Evolutionary conservation across 2,329 filamentous ascomycete genomes (phyloP), one percentile per base, ranked within the genome.

Genomic region (Fusarium multiceps): DNA sequence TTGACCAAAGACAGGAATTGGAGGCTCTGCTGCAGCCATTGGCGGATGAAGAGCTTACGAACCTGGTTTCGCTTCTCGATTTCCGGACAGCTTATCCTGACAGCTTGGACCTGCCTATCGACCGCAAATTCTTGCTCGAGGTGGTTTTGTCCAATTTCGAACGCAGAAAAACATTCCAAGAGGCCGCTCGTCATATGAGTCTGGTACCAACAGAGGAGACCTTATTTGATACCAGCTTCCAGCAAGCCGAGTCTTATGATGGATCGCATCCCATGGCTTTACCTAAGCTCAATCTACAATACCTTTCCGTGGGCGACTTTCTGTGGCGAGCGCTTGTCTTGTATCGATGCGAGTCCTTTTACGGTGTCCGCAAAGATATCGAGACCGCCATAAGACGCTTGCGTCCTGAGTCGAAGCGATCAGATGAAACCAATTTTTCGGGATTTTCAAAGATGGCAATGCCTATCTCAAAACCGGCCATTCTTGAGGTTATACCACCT

Each of bases 201-300:
- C 85, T 97, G 34, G 80, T 97, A n/a, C 97, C 97, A 0, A 98
- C 93, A 0, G 96, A 98, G 77, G 83, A 87, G 43, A 82, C 88
- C 3, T 83, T 99, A 7, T 98, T 98, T 75, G 93, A 98, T 63
- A 85, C 86, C 53, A 89, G 89, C 27, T 87, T 97, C 55, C 81
- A 94, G 59, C 89, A 93, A 61, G 95, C 95, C 59, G 94, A 98
- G 74, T 86, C 85, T 10, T 98, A 98, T 74, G 91, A 97, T 78
- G 94, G 94, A 27, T 94, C 93, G 25, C 89, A 89, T 49, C 94
- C 96, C 7, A 85, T 99, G 61, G 93, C 96, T 4, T 89, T 99
- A 45, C 96, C 96, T 4, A 99, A 99, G 78, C 82, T 98, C 47
- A 99, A 98, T 74, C 83, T 99, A 28, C 96, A 99, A 77, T 99